Percentiles rank a stretch among this genome's conserved stretches.
These are phyloP conservation scores for Corynascus novoguineensis DNA, from an alignment of 495 filamentous ascomycete genomes.

Conservation along the genomic window DNA sequence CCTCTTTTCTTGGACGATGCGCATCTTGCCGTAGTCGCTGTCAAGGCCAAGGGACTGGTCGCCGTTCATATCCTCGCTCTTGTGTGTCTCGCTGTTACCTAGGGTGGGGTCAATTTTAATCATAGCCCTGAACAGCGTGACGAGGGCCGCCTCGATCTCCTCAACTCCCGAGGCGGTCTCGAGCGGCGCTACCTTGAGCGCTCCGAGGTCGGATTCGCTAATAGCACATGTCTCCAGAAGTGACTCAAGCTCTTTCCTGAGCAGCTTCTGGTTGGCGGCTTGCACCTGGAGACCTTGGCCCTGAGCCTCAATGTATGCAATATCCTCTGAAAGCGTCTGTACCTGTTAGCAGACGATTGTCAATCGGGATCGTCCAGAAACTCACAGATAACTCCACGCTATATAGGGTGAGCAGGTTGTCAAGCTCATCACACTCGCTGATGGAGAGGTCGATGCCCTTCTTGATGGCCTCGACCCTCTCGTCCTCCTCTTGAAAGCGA, in stretches of 20 bases:
- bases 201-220: slow-evolving; percentile 62
- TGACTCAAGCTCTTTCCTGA: slow-evolving; percentile 78
- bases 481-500: slow-evolving; percentile 82
- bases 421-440: slow-evolving; percentile 89
- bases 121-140: slow-evolving; percentile 91
- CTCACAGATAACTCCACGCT: slow-evolving; percentile 87
- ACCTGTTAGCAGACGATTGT: background rate
- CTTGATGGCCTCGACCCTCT: slow-evolving; percentile 75
- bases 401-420: slow-evolving; percentile 88
- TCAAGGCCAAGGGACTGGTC: slow-evolving; percentile 55
- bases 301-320: slow-evolving; percentile 94
- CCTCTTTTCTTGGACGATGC: slow-evolving; percentile 86
- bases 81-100: slow-evolving; percentile 48
- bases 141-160: slow-evolving; percentile 67
- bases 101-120: slow-evolving; percentile 82
- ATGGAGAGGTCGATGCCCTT: slow-evolving; percentile 81
- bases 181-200: slow-evolving; percentile 68
- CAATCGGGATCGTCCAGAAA: slow-evolving; percentile 14
- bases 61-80: slow-evolving; percentile 44
- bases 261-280: slow-evolving; percentile 91
- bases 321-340: slow-evolving; percentile 89
- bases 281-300: slow-evolving; percentile 95
- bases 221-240: slow-evolving; percentile 85
- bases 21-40: slow-evolving; percentile 84
- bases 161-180: slow-evolving; percentile 63